A percentile compares a stretch with the other conserved stretches of the same genome.
Evolutionary conservation across 352 stramenopile species (phyloP).

Genomic region (Phytophthora cajani): DNA sequence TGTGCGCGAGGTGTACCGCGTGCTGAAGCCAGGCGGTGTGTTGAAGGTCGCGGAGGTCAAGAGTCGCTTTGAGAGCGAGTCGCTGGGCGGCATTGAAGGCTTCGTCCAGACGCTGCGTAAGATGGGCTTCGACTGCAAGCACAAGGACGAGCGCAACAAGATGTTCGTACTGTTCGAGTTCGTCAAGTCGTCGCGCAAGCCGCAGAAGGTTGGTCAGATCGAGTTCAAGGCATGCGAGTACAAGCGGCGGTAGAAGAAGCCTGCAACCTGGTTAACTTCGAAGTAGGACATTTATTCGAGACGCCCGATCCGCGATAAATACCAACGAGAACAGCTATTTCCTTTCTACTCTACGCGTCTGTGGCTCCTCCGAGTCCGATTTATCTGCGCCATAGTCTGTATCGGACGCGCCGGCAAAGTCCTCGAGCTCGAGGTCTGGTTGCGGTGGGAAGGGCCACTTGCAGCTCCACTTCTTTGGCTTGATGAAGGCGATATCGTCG

Average conservation of each 20-base stretch:
- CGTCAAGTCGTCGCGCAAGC: slow-evolving; percentile 61
- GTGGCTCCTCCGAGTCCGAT: slow-evolving; percentile 47
- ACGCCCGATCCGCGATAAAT: slow-evolving; percentile 29
- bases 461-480: slow-evolving; percentile 74
- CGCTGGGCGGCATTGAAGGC: slow-evolving; percentile 65
- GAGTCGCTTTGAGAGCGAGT: slow-evolving; percentile 80
- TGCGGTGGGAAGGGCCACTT: slow-evolving; percentile 61
- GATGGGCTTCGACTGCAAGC: slow-evolving; percentile 75
- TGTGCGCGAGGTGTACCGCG: slow-evolving; percentile 94
- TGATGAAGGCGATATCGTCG: slow-evolving; percentile 57
- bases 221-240: slow-evolving; percentile 89
- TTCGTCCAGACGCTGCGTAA: slow-evolving; percentile 67
- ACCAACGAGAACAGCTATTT: slow-evolving; percentile 17
- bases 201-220: slow-evolving; percentile 58
- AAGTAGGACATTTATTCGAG: slow-evolving; percentile 27
- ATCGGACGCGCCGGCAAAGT: slow-evolving; percentile 47
- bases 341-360: slow-evolving; percentile 20
- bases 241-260: slow-evolving; percentile 67
- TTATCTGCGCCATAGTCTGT: slow-evolving; percentile 53
- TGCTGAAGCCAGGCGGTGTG: slow-evolving; percentile 93
- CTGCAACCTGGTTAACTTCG: background rate
- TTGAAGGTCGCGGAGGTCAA: slow-evolving; percentile 91
- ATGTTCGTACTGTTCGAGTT: slow-evolving; percentile 91
- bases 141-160: slow-evolving; percentile 84
- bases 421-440: slow-evolving; percentile 44